phyloP scores from a whole-genome alignment of 2,329 filamentous ascomycete species.

The Sporothrix humicola region DNA sequence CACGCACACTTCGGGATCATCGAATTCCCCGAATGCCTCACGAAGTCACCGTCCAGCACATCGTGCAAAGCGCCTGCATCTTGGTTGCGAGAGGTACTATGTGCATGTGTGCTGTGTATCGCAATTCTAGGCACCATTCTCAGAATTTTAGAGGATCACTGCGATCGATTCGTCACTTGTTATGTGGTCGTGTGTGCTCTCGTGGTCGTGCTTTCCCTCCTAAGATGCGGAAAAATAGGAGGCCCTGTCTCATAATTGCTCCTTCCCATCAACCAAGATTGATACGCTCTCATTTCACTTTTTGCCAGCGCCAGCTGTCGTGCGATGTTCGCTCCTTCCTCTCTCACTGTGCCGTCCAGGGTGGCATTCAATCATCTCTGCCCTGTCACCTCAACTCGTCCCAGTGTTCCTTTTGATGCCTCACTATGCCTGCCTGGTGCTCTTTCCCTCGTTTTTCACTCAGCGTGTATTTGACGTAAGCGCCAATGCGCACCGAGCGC shows the following conservation, averaged over 20 bases:
- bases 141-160: background rate
- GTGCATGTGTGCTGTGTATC: background rate
- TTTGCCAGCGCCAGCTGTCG: background rate
- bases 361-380: slow-evolving; percentile 17
- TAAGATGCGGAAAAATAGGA: background rate
- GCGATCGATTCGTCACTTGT: no score
- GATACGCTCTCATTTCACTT: background rate
- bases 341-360: slow-evolving; percentile 11
- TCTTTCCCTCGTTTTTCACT: slow-evolving; percentile 2
- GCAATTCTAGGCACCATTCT: background rate
- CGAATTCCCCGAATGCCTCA: slow-evolving; percentile 27
- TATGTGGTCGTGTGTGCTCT: background rate
- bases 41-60: background rate
- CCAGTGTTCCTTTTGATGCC: background rate
- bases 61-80: background rate
- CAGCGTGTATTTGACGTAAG: slow-evolving; percentile 27
- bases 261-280: background rate
- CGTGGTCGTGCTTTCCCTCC: background rate
- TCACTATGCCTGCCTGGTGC: background rate
- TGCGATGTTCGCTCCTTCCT: slow-evolving; percentile 7
- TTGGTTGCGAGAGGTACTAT: background rate
- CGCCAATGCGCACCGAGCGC: slow-evolving; percentile 26
- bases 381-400: background rate
- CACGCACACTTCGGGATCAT: slow-evolving; percentile 19
- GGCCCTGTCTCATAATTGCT: background rate